These are phyloP conservation scores for Protomyces lactucae-debilis DNA, from an alignment of 1,139 yeast species.

Conservation along the genomic window DNA sequence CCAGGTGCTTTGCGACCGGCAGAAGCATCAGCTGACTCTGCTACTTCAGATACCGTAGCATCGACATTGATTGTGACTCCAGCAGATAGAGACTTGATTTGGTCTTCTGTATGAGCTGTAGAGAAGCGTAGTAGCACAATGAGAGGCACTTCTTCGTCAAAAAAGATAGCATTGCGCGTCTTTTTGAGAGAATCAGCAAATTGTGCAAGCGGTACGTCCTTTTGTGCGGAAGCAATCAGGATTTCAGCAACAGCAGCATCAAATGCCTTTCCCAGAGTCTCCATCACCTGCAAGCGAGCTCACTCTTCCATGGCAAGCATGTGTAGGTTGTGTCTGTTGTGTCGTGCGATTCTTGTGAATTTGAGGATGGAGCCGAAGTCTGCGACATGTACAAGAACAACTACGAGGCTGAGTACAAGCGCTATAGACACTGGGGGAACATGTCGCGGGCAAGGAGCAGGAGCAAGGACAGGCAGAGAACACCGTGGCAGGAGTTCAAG, in stretches of 20 bases:
- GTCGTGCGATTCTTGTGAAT: no score
- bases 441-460: background rate
- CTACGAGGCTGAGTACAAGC: no score
- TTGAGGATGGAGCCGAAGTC: no score
- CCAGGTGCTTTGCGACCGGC: background rate
- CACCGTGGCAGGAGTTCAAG: conserved; percentile 33
- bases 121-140: background rate
- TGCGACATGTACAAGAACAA: no score
- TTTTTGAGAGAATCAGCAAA: background rate
- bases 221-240: background rate
- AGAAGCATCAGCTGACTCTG: background rate
- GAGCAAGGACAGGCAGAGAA: background rate
- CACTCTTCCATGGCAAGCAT: no score
- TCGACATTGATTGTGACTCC: background rate
- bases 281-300: background rate
- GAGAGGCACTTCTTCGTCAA: conserved; percentile 14
- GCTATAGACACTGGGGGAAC: background rate
- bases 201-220: background rate
- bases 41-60: background rate
- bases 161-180: conserved; percentile 6
- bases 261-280: background rate
- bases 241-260: background rate
- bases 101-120: background rate
- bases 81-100: background rate
- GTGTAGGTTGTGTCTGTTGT: no score